Conservation (phyloP, 805 yeast genomes). For the Kuraishia borneana region DNA sequence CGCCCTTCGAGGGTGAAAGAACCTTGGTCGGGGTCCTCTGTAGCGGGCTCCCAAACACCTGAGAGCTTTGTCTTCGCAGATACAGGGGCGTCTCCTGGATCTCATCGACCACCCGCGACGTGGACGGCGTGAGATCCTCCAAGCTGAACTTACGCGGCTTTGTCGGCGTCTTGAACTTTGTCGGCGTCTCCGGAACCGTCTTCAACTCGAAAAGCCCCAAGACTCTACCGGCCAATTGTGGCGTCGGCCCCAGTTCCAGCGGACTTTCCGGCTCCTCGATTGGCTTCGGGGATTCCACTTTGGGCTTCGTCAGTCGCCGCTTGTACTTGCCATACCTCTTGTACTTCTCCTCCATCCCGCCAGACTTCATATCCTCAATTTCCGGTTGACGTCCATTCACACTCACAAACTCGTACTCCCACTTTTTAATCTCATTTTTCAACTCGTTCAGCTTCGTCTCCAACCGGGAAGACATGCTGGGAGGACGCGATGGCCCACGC, state of each 20-base stretch:
- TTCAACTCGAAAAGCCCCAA: constrained; percentile 58
- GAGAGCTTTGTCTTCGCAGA: constrained; percentile 9
- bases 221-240: constrained; percentile 72
- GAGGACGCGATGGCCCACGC: too few relatives aligned
- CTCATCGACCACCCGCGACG: not conserved
- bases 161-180: constrained; percentile 17
- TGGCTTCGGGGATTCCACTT: not conserved
- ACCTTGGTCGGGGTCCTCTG: not conserved
- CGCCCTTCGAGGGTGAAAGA: constrained; percentile 3
- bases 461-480: too few relatives aligned
- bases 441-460: constrained; percentile 9
- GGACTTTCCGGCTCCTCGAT: not conserved
- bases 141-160: constrained; percentile 3
- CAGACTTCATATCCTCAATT: constrained; percentile 30
- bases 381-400: constrained; percentile 28
- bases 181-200: constrained; percentile 9
- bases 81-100: constrained; percentile 2
- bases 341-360: constrained; percentile 20
- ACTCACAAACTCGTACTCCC: constrained; percentile 37
- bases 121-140: not conserved
- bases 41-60: constrained; percentile 2
- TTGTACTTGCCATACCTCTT: constrained; percentile 15
- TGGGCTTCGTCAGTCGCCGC: constrained; percentile 1
- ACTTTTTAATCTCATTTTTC: constrained; percentile 33
- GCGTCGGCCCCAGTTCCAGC: constrained; percentile 83